Evolutionary conservation across 306 rosid species (phyloP).

Genomic region (Quercus berberidifolia): DNA sequence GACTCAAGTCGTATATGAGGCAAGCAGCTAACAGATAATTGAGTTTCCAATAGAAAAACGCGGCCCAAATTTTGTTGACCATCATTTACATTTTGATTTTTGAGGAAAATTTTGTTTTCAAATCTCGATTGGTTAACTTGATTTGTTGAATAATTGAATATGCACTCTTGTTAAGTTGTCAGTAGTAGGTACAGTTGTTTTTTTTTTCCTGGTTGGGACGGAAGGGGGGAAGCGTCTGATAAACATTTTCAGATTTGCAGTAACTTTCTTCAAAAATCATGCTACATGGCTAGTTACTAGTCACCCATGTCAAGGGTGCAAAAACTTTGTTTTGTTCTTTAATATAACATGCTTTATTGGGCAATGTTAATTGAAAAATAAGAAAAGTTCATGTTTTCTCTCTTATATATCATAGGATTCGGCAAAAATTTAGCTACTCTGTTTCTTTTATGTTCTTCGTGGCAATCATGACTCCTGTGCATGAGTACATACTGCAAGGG

Average conservation of each 20-base stretch:
- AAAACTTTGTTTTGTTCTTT: background rate
- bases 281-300: background rate
- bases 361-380: background rate
- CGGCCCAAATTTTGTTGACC: background rate
- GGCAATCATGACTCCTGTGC: background rate
- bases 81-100: background rate
- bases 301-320: background rate
- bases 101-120: constrained; percentile 6
- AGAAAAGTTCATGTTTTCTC: background rate
- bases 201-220: no score
- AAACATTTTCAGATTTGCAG: background rate
- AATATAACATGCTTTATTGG: background rate
- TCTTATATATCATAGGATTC: background rate
- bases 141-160: background rate
- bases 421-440: background rate
- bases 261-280: background rate
- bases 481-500: no score
- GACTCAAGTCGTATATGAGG: constrained; percentile 72
- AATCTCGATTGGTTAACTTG: background rate
- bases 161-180: background rate
- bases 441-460: background rate
- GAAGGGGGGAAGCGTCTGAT: no score
- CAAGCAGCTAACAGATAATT: background rate
- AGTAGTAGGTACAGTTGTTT: no score
- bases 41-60: background rate